Conservation (phyloP, 179 eudicot species). For the Spergularia azorica region DNA sequence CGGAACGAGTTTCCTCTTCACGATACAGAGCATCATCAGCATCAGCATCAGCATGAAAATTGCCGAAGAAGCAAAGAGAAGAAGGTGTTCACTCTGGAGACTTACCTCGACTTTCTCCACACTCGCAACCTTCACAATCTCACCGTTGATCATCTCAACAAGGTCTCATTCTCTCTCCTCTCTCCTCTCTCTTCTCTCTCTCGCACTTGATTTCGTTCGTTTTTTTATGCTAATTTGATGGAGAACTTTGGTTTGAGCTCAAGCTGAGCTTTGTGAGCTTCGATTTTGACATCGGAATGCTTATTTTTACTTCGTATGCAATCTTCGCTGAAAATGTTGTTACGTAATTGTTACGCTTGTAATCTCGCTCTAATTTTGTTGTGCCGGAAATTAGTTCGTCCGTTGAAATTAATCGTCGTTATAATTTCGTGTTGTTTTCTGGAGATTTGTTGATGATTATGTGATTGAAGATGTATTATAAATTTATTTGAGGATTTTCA, state of each 20-base stretch:
- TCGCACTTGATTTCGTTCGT: neutral
- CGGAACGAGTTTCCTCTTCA: neutral
- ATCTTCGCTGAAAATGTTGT: neutral
- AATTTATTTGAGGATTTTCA: no score
- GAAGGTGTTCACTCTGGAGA: slow-evolving; percentile 23
- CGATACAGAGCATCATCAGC: neutral
- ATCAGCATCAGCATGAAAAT: neutral
- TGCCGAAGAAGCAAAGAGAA: neutral
- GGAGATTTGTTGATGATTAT: neutral
- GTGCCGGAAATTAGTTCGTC: neutral
- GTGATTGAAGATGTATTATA: neutral
- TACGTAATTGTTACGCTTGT: no score
- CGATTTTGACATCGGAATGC: neutral
- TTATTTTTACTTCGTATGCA: neutral
- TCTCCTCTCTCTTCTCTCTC: neutral
- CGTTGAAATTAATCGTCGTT: neutral
- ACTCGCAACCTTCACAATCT: slow-evolving; percentile 16
- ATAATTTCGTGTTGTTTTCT: neutral
- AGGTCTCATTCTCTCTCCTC: slow-evolving; percentile 8
- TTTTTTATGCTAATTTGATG: neutral
- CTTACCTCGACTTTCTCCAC: slow-evolving; percentile 24
- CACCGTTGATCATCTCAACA: slow-evolving; percentile 13
- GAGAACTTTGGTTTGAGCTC: neutral
- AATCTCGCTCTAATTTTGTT: neutral
- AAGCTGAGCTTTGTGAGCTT: neutral